These are phyloP conservation scores for Allodekkera sacchari DNA, from an alignment of 805 yeast genomes.

Conservation along the genomic window DNA sequence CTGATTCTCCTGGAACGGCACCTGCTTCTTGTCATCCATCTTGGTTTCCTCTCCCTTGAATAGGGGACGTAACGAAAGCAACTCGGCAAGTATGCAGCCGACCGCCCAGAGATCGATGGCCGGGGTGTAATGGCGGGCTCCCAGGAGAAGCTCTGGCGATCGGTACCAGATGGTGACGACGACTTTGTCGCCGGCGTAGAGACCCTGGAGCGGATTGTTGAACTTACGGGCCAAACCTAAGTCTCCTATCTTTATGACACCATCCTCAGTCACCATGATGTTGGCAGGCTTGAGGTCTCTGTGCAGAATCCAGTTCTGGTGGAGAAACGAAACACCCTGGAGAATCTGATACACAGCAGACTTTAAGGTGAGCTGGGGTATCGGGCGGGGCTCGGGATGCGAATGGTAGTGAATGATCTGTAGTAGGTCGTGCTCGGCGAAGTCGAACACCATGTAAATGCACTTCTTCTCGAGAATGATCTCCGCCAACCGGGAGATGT, in stretches of 20 bases:
- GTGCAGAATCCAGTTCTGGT: slow-evolving; percentile 94
- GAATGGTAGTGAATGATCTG: slow-evolving; percentile 93
- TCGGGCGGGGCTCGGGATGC: slow-evolving; percentile 74
- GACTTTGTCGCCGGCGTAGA: slow-evolving; percentile 89
- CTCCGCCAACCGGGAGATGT: slow-evolving; percentile 73
- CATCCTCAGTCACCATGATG: slow-evolving; percentile 86
- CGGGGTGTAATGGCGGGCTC: slow-evolving; percentile 87
- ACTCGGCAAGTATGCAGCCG: slow-evolving; percentile 90
- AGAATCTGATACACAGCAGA: slow-evolving; percentile 88
- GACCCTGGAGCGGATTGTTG: slow-evolving; percentile 76
- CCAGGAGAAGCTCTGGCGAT: slow-evolving; percentile 86
- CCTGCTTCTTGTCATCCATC: slow-evolving; percentile 85
- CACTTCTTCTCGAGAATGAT: slow-evolving; percentile 80
- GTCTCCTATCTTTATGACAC: slow-evolving; percentile 94
- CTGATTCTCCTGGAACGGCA: slow-evolving; percentile 92
- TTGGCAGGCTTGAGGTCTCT: slow-evolving; percentile 96
- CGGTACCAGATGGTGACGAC: slow-evolving; percentile 97
- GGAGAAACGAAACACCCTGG: slow-evolving; percentile 85
- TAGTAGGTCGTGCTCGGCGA: slow-evolving; percentile 89
- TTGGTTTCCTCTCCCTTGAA: slow-evolving; percentile 98
- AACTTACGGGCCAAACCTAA: slow-evolving; percentile 85
- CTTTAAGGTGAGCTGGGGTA: slow-evolving; percentile 72
- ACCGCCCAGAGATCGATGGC: slow-evolving; percentile 94
- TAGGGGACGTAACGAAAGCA: slow-evolving; percentile 80
- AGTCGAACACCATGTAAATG: slow-evolving; percentile 92